Conservation (phyloP, 805 yeast species). For the Candida sithepensis region DNA sequence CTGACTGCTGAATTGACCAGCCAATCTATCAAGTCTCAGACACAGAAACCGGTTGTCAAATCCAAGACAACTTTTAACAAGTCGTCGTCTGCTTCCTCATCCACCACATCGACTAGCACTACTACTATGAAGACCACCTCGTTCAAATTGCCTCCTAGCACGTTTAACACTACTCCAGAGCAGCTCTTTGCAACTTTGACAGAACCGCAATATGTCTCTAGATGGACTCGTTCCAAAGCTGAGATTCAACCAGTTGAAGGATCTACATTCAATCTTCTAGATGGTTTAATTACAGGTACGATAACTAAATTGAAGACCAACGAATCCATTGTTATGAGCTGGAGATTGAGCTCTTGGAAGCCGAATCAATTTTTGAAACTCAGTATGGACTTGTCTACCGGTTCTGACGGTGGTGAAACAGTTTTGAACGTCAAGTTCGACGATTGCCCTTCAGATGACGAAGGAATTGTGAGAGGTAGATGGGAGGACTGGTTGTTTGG, state of each 20-base stretch:
- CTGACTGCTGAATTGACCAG: slow-evolving; percentile 37
- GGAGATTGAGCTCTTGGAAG: slow-evolving; percentile 93
- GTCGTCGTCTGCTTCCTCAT: slow-evolving; percentile 9
- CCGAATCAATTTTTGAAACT: slow-evolving; percentile 74
- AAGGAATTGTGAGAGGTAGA: slow-evolving; percentile 77
- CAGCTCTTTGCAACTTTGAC: slow-evolving; percentile 76
- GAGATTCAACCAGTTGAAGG: slow-evolving; percentile 57
- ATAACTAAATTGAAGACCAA: slow-evolving; percentile 56
- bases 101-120: slow-evolving; percentile 5
- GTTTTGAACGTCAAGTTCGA: slow-evolving; percentile 71
- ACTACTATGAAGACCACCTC: slow-evolving; percentile 61
- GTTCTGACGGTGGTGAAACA: slow-evolving; percentile 83
- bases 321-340: slow-evolving; percentile 61
- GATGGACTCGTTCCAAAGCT: slow-evolving; percentile 83
- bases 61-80: slow-evolving; percentile 29
- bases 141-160: slow-evolving; percentile 62
- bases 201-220: slow-evolving; percentile 74
- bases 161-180: slow-evolving; percentile 83
- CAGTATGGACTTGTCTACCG: slow-evolving; percentile 49
- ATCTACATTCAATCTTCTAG: slow-evolving; percentile 67
- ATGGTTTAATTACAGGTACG: slow-evolving; percentile 81
- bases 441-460: slow-evolving; percentile 95
- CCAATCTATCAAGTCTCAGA: slow-evolving; percentile 38
- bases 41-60: slow-evolving; percentile 24
- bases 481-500: slow-evolving; percentile 89